These are phyloP conservation scores for Larix kaempferi DNA, from an alignment of 75 land plant species.

Conservation along the genomic window DNA sequence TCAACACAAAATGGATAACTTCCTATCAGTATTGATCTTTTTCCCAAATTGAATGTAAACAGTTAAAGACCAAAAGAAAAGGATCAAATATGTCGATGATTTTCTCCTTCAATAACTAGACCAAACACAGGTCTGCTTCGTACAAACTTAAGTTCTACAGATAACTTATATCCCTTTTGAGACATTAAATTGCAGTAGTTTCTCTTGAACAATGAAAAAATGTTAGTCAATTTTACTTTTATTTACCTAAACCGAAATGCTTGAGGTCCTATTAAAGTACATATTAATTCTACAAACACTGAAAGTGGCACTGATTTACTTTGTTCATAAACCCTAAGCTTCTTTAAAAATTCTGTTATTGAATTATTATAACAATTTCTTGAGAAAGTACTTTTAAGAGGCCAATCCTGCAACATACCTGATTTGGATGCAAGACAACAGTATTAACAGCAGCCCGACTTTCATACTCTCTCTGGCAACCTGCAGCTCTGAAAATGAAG, in stretches of 20 bases:
- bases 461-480: slow-evolving; percentile 96
- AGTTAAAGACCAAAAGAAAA: neutral
- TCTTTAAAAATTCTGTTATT: neutral
- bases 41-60: neutral
- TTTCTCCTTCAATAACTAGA: neutral
- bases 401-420: slow-evolving; percentile 37
- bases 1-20: neutral
- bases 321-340: no score
- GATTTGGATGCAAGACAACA: slow-evolving; percentile 98
- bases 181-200: neutral
- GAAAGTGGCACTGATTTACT: no score
- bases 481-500: slow-evolving; percentile 67
- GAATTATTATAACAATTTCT: neutral
- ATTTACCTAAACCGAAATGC: neutral
- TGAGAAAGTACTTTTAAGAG: neutral
- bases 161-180: neutral
- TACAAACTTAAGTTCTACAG: neutral
- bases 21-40: neutral
- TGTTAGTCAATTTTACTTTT: neutral
- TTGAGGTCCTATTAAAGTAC: neutral
- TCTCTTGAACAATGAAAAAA: neutral
- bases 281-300: no score
- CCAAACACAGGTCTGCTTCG: neutral
- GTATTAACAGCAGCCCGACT: slow-evolving; percentile 99
- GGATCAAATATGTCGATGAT: neutral